Evolutionary conservation across 139 green algal genomes (phyloP), one percentile per base, ranked within the genome.

Genomic region (Mychonastes homosphaera): DNA sequence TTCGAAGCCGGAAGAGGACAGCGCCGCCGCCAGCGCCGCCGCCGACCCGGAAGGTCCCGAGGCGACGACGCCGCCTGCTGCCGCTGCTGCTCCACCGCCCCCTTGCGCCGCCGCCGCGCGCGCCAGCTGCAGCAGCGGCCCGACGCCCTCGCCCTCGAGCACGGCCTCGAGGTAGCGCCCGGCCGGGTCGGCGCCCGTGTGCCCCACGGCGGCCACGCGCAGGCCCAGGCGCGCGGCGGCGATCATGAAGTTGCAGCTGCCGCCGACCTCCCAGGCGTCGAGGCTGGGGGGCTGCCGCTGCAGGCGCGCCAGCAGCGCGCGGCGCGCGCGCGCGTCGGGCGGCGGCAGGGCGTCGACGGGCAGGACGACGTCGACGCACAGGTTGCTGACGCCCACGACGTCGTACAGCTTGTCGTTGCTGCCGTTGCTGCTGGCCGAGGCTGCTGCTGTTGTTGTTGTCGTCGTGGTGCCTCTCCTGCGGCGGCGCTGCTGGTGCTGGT

Each of bases 191-290:
- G 64, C 39, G 0, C 84, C 87, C 8, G 94, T 54, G 67, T 95
- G 82, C 1, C 85, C 91, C 4, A 91, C 55, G 8, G 74, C 76
- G 0, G 58, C 76, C 1, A 79, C 75, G 9, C 34, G 21, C 57
- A 97, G 54, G 0, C 92, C 92, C 29, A 98, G 66, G 8, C 92
- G 70, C 0, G 84, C 65, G 7, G 84, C 87, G 6, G 90, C 86
- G n/a, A 98, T 90, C 30, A 90, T 73, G 43, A 91, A 91, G 72
- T 98, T 98, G 60, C 69, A 78, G 65, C 81, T 89, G 24, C 84
- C 90, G 13, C 88, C 90, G 3, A 87, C 75, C 67, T 96, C 80
- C 75, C 73, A 88, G 10, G 36, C 9, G n/a, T 51, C 46, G 44
- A 56, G 33, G 18, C 36, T 32, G 2, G 67, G 66, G 1, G 78